Evolutionary conservation across 2,329 filamentous ascomycete genomes (phyloP).

Genomic region (Teratosphaeria nubilosa): DNA sequence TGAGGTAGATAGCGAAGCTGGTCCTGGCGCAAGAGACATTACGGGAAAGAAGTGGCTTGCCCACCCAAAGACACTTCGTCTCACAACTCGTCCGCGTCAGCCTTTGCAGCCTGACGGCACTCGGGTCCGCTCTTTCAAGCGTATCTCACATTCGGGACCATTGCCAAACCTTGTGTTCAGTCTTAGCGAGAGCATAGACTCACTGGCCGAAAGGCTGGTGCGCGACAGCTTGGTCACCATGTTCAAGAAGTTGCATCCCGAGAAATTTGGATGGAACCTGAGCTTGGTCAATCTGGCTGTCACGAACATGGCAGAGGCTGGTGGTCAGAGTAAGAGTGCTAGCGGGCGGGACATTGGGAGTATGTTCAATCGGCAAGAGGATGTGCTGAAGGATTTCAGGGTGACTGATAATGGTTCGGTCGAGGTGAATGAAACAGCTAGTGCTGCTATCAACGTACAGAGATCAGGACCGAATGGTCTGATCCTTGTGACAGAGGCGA

Average conservation of each 20-base stretch:
- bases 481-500: not conserved
- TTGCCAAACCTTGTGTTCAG: constrained; percentile 67
- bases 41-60: constrained; percentile 56
- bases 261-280: constrained; percentile 63
- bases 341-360: constrained; percentile 63
- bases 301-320: constrained; percentile 61
- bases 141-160: constrained; percentile 65
- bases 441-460: too few species aligned
- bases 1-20: constrained; percentile 17
- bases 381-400: constrained; percentile 57
- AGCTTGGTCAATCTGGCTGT: constrained; percentile 80
- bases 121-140: constrained; percentile 50
- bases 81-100: constrained; percentile 61
- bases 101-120: constrained; percentile 44
- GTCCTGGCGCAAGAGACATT: not conserved
- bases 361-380: constrained; percentile 73
- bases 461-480: not conserved
- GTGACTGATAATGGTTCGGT: constrained; percentile 34
- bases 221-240: constrained; percentile 58
- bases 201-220: constrained; percentile 58
- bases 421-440: not conserved
- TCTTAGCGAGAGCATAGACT: constrained; percentile 46
- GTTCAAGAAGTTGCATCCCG: constrained; percentile 63
- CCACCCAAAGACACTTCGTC: constrained; percentile 67
- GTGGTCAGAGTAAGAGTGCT: constrained; percentile 33